A percentile compares a stretch with the other conserved stretches of the same genome.
Evolutionary conservation across 2,329 filamentous ascomycete species (phyloP).

Genomic region (Pseudocercospora fijiensis): DNA sequence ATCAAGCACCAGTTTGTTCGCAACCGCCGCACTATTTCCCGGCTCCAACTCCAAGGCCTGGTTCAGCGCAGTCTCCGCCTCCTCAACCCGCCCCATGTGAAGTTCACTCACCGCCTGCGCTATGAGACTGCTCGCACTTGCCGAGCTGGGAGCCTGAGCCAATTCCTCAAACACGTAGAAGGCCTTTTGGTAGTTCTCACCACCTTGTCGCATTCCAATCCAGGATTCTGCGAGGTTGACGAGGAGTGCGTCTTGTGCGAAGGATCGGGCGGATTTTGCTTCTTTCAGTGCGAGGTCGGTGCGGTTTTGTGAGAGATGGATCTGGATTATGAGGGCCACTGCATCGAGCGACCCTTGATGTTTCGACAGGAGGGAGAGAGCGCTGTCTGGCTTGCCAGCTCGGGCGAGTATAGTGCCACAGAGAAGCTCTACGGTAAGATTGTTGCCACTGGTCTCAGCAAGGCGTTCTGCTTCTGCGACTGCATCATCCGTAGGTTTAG

Average conservation of each 20-base stretch:
- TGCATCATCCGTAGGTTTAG: slow-evolving; percentile 35
- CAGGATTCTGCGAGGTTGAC: slow-evolving; percentile 95
- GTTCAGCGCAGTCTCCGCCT: slow-evolving; percentile 82
- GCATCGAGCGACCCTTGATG: slow-evolving; percentile 79
- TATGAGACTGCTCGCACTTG: slow-evolving; percentile 72
- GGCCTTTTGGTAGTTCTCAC: slow-evolving; percentile 91
- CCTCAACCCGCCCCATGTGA: slow-evolving; percentile 82
- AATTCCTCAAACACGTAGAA: slow-evolving; percentile 98
- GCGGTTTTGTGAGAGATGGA: slow-evolving; percentile 87
- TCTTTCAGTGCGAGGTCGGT: slow-evolving; percentile 89
- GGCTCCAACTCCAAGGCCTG: slow-evolving; percentile 75
- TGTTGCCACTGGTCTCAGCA: slow-evolving; percentile 65
- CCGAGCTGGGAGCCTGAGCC: slow-evolving; percentile 78
- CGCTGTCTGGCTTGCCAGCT: slow-evolving; percentile 79
- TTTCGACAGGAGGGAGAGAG: slow-evolving; percentile 72
- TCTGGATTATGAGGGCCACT: slow-evolving; percentile 85
- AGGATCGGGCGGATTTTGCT: slow-evolving; percentile 79
- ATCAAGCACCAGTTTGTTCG: slow-evolving; percentile 78
- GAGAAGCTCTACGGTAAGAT: slow-evolving; percentile 76
- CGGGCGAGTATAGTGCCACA: slow-evolving; percentile 79
- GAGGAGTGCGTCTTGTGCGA: slow-evolving; percentile 91
- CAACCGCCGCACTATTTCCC: slow-evolving; percentile 70
- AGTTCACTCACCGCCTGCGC: slow-evolving; percentile 89
- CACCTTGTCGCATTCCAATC: slow-evolving; percentile 88
- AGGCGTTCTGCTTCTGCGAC: slow-evolving; percentile 67